Evolutionary conservation across 179 eudicot species (phyloP).

Genomic region (Patellifolia procumbens): DNA sequence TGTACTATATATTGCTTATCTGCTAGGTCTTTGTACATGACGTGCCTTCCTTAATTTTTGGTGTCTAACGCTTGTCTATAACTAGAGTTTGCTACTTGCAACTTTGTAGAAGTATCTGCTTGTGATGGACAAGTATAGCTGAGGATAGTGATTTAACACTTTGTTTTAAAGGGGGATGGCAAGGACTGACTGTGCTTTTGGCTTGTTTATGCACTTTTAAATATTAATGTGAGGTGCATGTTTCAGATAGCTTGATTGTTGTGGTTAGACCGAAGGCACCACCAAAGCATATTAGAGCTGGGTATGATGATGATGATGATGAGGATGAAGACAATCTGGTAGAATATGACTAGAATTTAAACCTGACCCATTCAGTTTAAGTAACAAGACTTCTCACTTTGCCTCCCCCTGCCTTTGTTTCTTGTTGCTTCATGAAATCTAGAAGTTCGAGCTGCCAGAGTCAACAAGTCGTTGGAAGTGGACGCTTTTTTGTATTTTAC

Average conservation of each 20-base stretch:
- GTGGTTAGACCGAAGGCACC: conserved; percentile 88
- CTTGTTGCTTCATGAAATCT: conserved; percentile 19
- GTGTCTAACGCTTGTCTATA: neutral
- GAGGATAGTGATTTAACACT: neutral
- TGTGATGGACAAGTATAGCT: neutral
- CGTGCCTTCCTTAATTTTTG: neutral
- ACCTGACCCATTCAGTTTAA: neutral
- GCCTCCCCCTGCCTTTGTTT: conserved; percentile 16
- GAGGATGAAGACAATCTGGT: conserved; percentile 85
- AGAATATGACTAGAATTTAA: conserved; percentile 22
- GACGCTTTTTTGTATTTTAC: conserved; percentile 59
- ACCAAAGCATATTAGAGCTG: conserved; percentile 56
- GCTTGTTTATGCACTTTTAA: conserved; percentile 9
- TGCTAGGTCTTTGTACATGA: neutral
- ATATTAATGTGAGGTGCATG: conserved; percentile 16
- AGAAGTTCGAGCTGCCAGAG: conserved; percentile 91
- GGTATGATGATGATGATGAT: conserved; percentile 55
- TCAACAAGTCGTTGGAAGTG: conserved; percentile 73
- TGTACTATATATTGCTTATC: neutral
- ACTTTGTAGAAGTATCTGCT: neutral
- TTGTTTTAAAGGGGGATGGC: neutral
- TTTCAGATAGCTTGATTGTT: conserved; percentile 72
- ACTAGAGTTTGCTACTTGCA: neutral
- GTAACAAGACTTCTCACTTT: conserved; percentile 14
- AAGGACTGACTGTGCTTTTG: neutral